Evolutionary conservation across 495 filamentous ascomycete genomes (phyloP), one percentile per base, ranked within the genome.

Genomic region (Xylaria flabelliformis): DNA sequence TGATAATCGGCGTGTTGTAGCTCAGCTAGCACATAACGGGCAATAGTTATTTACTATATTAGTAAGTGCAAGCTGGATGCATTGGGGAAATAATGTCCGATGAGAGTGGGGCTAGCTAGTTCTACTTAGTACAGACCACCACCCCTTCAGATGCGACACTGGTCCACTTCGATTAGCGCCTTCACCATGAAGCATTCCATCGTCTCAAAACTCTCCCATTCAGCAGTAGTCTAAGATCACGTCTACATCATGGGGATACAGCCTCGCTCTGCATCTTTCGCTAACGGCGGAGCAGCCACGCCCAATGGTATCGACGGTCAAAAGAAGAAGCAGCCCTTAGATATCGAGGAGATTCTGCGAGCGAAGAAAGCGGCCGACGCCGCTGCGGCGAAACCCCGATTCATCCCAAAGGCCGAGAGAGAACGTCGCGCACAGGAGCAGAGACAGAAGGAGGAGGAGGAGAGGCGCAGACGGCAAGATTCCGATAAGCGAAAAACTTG

Each of bases 351-450:
- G 67, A 77, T 86, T 10, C 56, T 87, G 65, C 83, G 84, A 76
- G 79, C 80, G 56, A 81, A 86, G 78, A 79, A 82, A 53, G 83
- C 84, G 64, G 83, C 82, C 36, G 81, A 85, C 64, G 82, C 83
- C 36, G 85, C 79, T 48, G 83, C 83, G 0, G 78, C 84, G n/a
- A 87, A 97, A 89, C 97, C 97, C 4, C 95, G 95, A 83, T 99
- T 97, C 79, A 82, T 99, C 13, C 91, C 93, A 3, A 97, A 95
- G 85, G 92, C 92, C 44, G 88, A 98, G 79, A 90, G 96, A 50
- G 97, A 98, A 79, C 90, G 90, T 64, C 79, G 97, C 68, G 94
- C 94, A 7, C 82, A 94, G 9, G 95, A 97, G 78, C 97, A 95
- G 81, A 87, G 88, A 32, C 29, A 56, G 21, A 95, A 97, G 78